Evolutionary conservation across 106 monocot species (phyloP).

Genomic region (Dioscorea alata): DNA sequence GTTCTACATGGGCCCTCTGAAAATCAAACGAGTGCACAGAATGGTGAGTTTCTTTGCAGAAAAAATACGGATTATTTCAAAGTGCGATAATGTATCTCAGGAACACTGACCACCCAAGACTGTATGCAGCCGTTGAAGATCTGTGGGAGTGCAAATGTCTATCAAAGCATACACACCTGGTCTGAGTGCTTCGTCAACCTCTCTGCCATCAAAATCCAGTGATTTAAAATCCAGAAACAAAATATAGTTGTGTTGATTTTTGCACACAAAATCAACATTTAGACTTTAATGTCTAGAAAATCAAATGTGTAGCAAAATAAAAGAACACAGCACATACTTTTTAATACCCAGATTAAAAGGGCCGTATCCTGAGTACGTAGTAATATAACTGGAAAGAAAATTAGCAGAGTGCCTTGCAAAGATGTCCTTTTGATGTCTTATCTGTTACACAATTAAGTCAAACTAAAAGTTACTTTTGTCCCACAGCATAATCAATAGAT

Average conservation of each 20-base stretch:
- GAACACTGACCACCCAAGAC: conserved; percentile 53
- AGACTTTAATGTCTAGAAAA: too few relatives aligned
- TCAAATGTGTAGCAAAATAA: too few relatives aligned
- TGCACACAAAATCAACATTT: too few relatives aligned
- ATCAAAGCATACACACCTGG: conserved; percentile 78
- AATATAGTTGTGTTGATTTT: not conserved
- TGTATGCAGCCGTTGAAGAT: conserved; percentile 78
- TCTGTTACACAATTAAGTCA: conserved; percentile 26
- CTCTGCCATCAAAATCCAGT: conserved; percentile 30
- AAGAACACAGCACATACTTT: conserved; percentile 16
- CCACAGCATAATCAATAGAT: too few relatives aligned
- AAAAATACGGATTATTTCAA: not conserved
- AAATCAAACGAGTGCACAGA: conserved; percentile 14
- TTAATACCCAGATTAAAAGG: conserved; percentile 41
- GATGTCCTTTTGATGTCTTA: conserved; percentile 64
- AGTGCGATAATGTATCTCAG: not conserved
- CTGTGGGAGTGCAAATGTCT: conserved; percentile 61
- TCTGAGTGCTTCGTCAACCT: conserved; percentile 74
- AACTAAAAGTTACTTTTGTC: not conserved
- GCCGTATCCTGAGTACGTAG: conserved; percentile 45
- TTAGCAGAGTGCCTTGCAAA: conserved; percentile 33
- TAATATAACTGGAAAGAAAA: conserved; percentile 55
- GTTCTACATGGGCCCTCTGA: conserved; percentile 72
- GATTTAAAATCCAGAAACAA: not conserved
- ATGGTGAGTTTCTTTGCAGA: not conserved